Conservation (phyloP, 2,329 filamentous ascomycete genomes). For the Trichoderma brevicompactum region DNA sequence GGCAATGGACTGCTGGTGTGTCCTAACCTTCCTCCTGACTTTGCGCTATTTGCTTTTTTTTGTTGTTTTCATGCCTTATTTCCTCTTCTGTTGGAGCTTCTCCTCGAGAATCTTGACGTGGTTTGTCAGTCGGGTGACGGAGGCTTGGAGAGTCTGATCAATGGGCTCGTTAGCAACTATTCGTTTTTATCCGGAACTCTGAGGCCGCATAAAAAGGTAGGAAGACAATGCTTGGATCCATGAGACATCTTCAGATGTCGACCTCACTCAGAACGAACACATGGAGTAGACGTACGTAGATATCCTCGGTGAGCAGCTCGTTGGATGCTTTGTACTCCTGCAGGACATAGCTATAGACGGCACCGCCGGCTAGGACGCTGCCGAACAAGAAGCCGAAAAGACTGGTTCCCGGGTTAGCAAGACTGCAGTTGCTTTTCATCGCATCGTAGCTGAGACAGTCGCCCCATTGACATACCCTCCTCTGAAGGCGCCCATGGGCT, state of each 20-base stretch:
- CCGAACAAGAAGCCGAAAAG: slow-evolving; percentile 92
- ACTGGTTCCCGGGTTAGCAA: slow-evolving; percentile 50
- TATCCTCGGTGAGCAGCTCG: slow-evolving; percentile 91
- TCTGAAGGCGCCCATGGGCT: slow-evolving; percentile 64
- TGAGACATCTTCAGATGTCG: background rate
- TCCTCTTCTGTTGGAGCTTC: slow-evolving; percentile 75
- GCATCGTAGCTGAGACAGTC: slow-evolving; percentile 23
- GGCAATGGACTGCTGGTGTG: background rate
- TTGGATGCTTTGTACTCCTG: slow-evolving; percentile 94
- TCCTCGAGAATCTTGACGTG: slow-evolving; percentile 84
- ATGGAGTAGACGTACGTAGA: slow-evolving; percentile 78
- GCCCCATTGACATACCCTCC: slow-evolving; percentile 55
- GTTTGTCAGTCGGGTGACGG: slow-evolving; percentile 81
- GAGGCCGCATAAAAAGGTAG: too few species aligned
- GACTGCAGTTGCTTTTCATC: background rate
- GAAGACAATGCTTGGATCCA: background rate
- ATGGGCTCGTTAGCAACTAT: background rate
- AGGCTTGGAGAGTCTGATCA: slow-evolving; percentile 77
- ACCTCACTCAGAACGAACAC: background rate
- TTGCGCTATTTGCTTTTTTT: slow-evolving; percentile 6
- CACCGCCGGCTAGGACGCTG: slow-evolving; percentile 74
- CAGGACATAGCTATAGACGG: slow-evolving; percentile 89
- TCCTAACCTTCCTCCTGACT: background rate
- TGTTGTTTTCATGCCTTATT: slow-evolving; percentile 47
- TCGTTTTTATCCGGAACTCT: background rate